Evolutionary conservation across 1,284 basidiomycete genomes (phyloP).

Genomic region (Exobasidium rhododendri): DNA sequence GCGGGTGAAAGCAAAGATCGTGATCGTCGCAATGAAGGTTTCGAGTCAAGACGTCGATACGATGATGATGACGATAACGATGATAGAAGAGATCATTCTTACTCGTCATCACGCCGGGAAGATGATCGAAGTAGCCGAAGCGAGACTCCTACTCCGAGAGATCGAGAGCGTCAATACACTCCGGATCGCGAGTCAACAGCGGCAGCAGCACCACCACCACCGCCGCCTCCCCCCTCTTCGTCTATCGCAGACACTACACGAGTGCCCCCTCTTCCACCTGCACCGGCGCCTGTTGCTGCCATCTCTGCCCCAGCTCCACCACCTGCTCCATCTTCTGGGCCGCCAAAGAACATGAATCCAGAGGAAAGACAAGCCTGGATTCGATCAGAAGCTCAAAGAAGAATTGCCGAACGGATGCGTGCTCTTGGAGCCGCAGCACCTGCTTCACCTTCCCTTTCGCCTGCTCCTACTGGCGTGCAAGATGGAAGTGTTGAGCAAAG

Average conservation of each 20-base stretch:
- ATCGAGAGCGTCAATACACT: background rate
- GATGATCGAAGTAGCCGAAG: constrained; percentile 36
- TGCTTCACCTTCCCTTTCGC: constrained; percentile 1
- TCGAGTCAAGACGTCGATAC: constrained; percentile 45
- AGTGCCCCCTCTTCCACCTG: constrained; percentile 24
- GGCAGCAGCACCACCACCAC: constrained; percentile 56
- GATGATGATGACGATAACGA: constrained; percentile 32
- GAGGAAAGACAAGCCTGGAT: constrained; percentile 80
- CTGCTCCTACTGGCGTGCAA: constrained; percentile 18
- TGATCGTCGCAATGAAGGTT: constrained; percentile 79
- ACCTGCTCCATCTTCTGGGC: constrained; percentile 59
- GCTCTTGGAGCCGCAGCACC: constrained; percentile 69
- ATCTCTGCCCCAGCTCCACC: constrained; percentile 58
- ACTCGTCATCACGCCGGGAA: constrained; percentile 38
- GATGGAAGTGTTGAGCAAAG: constrained; percentile 49
- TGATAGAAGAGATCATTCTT: constrained; percentile 53
- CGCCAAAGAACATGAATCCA: constrained; percentile 73
- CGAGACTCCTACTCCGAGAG: constrained; percentile 46
- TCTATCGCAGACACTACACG: constrained; percentile 46
- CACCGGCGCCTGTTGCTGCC: constrained; percentile 57
- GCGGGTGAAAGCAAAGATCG: constrained; percentile 64
- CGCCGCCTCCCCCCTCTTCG: constrained; percentile 48
- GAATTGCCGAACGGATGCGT: constrained; percentile 81
- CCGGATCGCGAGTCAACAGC: constrained; percentile 54
- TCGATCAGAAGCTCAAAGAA: constrained; percentile 75